These are phyloP conservation scores for Chrysanthemum lavandulifolium DNA, from an alignment of 129 eudicot genomes.

Conservation along the genomic window DNA sequence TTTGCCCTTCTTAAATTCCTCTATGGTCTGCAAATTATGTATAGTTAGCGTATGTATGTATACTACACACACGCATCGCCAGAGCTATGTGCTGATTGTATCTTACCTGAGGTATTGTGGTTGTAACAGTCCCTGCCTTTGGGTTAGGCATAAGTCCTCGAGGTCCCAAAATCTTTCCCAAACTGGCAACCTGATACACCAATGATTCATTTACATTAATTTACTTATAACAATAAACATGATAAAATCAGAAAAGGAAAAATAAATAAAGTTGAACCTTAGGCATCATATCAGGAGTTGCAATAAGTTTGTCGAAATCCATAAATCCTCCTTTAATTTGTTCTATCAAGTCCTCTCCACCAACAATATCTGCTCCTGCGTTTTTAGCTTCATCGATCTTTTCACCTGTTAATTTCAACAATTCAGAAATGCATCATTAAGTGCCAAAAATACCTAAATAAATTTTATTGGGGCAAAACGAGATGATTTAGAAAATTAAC, in stretches of 20 bases:
- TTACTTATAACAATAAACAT: neutral
- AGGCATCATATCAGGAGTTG: conserved; percentile 99
- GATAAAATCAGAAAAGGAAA: neutral
- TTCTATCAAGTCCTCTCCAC: conserved; percentile 93
- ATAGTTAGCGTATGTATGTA: conserved; percentile 11
- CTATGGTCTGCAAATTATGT: neutral
- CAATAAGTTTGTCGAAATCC: conserved; percentile 94
- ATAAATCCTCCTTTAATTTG: conserved; percentile 89
- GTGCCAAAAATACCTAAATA: too few species aligned
- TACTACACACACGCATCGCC: neutral
- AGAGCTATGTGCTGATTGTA: conserved; percentile 1
- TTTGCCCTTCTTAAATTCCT: neutral
- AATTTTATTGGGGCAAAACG: too few species aligned
- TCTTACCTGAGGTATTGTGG: conserved; percentile 76
- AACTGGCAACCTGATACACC: conserved; percentile 69
- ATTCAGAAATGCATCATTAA: neutral
- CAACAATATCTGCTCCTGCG: conserved; percentile 95
- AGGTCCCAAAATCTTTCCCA: conserved; percentile 90
- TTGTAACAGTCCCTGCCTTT: conserved; percentile 94
- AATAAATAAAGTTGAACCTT: conserved; percentile 46
- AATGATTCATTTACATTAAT: neutral
- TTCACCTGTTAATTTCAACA: conserved; percentile 57
- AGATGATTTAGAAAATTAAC: conserved; percentile 24
- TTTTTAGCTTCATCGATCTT: conserved; percentile 90
- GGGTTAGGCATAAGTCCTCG: conserved; percentile 99